Conservation (phyloP, 2,329 filamentous ascomycete genomes). For the Rutstroemia sp. region DNA sequence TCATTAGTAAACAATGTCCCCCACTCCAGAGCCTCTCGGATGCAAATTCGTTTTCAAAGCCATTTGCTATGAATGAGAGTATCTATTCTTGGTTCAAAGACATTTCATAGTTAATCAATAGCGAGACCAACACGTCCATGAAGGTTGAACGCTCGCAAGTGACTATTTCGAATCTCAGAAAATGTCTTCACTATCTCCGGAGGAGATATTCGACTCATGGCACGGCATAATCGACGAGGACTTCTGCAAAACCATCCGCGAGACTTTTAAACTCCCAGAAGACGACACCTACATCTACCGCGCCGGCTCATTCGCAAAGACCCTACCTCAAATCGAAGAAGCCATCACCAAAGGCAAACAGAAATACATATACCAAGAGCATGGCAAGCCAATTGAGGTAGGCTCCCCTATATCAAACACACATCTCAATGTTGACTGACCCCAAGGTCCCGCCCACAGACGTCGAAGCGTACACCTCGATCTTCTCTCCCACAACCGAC, state of each 20-base stretch:
- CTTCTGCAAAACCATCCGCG: slow-evolving; percentile 16
- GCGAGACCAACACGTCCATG: too few species aligned
- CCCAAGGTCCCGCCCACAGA: slow-evolving; percentile 36
- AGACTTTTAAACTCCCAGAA: slow-evolving; percentile 17
- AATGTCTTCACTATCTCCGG: slow-evolving; percentile 11
- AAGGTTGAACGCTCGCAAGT: too few species aligned
- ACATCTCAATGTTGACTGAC: slow-evolving; percentile 14
- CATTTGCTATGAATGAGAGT: too few species aligned
- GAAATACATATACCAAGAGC: slow-evolving; percentile 21
- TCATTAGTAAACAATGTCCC: too few species aligned
- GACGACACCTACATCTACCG: slow-evolving; percentile 22
- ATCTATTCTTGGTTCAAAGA: too few species aligned
- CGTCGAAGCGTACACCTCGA: slow-evolving; percentile 56
- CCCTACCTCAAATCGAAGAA: slow-evolving; percentile 18
- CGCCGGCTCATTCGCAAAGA: slow-evolving; percentile 22
- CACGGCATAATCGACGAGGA: slow-evolving; percentile 15
- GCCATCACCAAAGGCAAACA: slow-evolving; percentile 10
- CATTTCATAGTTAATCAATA: too few species aligned
- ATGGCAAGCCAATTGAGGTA: slow-evolving; percentile 19
- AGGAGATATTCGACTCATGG: slow-evolving; percentile 21
- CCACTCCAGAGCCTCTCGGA: too few species aligned
- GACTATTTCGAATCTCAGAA: too few species aligned
- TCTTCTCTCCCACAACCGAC: slow-evolving; percentile 55
- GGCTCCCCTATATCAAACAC: background rate
- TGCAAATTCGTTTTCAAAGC: too few species aligned